These are phyloP conservation scores for Fragilaria crotonensis DNA, from an alignment of 108 stramenopile genomes.

Conservation along the genomic window DNA sequence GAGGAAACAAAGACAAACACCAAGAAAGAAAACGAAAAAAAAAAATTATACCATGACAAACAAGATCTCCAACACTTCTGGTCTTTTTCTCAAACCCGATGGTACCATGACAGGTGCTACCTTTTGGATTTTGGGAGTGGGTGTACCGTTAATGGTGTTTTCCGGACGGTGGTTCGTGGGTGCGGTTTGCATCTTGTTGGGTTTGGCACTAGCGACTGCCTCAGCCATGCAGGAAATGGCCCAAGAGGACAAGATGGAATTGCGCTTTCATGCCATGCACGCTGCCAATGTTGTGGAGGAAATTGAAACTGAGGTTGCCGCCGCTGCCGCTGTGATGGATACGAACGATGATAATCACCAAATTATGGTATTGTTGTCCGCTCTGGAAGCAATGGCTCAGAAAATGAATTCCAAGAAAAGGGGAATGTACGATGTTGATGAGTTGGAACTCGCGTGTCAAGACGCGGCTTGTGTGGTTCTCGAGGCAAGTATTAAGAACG, in stretches of 20 bases:
- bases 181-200: constrained; percentile 3
- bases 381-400: not conserved
- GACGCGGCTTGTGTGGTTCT: constrained; percentile 24
- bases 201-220: constrained; percentile 8
- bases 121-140: too few species aligned
- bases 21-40: too few species aligned
- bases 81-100: too few species aligned
- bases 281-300: constrained; percentile 21
- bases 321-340: not conserved
- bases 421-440: constrained; percentile 4
- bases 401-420: not conserved
- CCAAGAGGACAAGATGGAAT: constrained; percentile 15
- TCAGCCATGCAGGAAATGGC: constrained; percentile 14
- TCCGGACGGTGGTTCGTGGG: constrained; percentile 19
- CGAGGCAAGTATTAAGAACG: constrained; percentile 1
- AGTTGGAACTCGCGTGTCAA: constrained; percentile 25
- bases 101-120: too few species aligned
- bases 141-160: constrained; percentile 14
- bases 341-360: not conserved
- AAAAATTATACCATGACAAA: too few species aligned
- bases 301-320: not conserved
- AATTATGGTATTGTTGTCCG: not conserved
- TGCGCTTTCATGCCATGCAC: constrained; percentile 22
- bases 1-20: too few species aligned
- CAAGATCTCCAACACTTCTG: too few species aligned